phyloP scores from a whole-genome alignment of 257 asterid genomes.

The Anisodus acutangulus region DNA sequence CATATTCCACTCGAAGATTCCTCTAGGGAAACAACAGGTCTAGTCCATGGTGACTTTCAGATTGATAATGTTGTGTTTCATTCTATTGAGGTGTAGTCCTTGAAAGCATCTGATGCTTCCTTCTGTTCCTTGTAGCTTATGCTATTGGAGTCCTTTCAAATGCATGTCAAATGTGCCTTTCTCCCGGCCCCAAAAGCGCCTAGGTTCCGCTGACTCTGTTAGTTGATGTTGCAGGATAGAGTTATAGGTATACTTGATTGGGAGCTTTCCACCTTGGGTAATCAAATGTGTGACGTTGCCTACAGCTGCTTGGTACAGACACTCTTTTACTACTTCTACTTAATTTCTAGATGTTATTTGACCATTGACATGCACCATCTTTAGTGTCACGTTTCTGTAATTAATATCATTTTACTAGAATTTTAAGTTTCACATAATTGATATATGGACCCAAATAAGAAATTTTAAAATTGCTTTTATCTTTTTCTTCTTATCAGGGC shows the following conservation, averaged over 20 bases:
- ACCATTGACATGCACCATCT: slow-evolving; percentile 14
- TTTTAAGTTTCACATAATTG: slow-evolving; percentile 14
- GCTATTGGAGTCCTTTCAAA: not conserved
- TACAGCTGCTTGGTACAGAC: slow-evolving; percentile 82
- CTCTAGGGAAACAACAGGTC: slow-evolving; percentile 80
- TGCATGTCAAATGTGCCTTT: not conserved
- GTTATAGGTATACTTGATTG: slow-evolving; percentile 96
- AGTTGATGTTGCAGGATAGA: slow-evolving; percentile 68
- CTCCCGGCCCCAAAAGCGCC: not conserved
- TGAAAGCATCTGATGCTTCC: slow-evolving; percentile 16
- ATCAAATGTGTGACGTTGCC: slow-evolving; percentile 97
- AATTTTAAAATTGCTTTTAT: slow-evolving; percentile 25
- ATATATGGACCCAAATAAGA: not conserved
- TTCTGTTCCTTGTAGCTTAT: slow-evolving; percentile 25
- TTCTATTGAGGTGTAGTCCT: slow-evolving; percentile 78
- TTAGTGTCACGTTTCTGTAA: not conserved
- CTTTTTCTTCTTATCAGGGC: slow-evolving; percentile 49
- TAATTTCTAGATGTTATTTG: slow-evolving; percentile 10
- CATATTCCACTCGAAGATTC: slow-evolving; percentile 89
- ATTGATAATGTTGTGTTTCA: slow-evolving; percentile 95
- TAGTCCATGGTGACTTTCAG: slow-evolving; percentile 98
- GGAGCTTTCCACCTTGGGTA: slow-evolving; percentile 95
- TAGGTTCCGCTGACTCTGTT: not conserved
- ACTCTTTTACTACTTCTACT: slow-evolving; percentile 33
- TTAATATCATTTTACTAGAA: not conserved